A percentile compares a stretch with the other conserved stretches of the same genome.
Evolutionary conservation across 2,329 filamentous ascomycete species (phyloP).

Genomic region (Lizonia empirigonia): DNA sequence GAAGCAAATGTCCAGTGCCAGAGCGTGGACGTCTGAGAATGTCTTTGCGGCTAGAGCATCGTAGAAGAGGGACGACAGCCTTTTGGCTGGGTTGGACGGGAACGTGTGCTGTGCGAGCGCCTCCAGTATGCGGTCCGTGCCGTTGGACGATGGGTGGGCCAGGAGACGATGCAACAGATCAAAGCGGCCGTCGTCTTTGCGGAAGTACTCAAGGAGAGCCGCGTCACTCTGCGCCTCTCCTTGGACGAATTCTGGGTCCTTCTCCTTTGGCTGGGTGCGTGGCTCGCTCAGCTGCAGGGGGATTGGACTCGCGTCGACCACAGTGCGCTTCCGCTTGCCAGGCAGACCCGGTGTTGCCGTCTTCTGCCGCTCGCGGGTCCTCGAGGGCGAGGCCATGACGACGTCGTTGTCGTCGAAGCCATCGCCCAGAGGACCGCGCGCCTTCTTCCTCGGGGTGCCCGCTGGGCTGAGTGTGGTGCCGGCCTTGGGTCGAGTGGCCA

Average conservation of each 20-base stretch:
- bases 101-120: conserved; percentile 68
- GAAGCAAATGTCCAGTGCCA: conserved; percentile 69
- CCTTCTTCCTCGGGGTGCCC: conserved; percentile 66
- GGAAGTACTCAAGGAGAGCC: conserved; percentile 47
- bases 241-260: conserved; percentile 23
- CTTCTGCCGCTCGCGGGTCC: conserved; percentile 54
- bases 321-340: conserved; percentile 70
- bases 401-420: conserved; percentile 76
- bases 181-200: conserved; percentile 47
- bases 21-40: conserved; percentile 56
- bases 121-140: conserved; percentile 69
- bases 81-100: conserved; percentile 60
- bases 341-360: conserved; percentile 65
- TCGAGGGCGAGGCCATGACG: conserved; percentile 61
- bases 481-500: conserved; percentile 33
- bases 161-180: conserved; percentile 65
- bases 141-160: conserved; percentile 63
- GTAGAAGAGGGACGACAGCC: conserved; percentile 70
- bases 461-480: conserved; percentile 37
- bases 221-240: conserved; percentile 25
- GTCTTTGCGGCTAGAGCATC: conserved; percentile 65
- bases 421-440: conserved; percentile 66
- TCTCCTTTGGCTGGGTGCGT: conserved; percentile 47
- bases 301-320: conserved; percentile 68
- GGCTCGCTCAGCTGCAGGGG: conserved; percentile 58